A percentile compares a stretch with the other conserved stretches of the same genome.
phyloP scores from a whole-genome alignment of 805 yeast species.

The Ogataea neopini region DNA sequence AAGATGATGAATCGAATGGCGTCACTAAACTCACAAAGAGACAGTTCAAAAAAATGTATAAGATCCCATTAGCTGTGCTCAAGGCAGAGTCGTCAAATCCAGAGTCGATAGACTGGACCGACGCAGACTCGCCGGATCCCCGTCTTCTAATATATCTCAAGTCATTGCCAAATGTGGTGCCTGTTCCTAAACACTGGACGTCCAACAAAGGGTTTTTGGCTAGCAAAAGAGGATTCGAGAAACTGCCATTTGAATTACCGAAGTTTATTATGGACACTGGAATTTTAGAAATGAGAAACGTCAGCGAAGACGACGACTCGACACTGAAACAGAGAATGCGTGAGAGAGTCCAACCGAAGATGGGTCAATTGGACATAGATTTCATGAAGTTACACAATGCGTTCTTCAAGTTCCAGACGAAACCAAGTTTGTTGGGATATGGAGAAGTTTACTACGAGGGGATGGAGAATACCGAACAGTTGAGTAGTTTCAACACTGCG shows the following conservation, averaged over 20 bases:
- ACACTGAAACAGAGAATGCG: constrained; percentile 72
- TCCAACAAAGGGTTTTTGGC: constrained; percentile 72
- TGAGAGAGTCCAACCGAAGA: constrained; percentile 84
- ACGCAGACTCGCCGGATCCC: constrained; percentile 84
- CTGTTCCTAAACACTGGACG: constrained; percentile 86
- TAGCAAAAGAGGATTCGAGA: constrained; percentile 63
- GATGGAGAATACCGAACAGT: constrained; percentile 37
- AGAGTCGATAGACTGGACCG: constrained; percentile 81
- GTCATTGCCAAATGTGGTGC: constrained; percentile 62
- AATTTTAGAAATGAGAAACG: constrained; percentile 80
- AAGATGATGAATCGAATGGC: constrained; percentile 22
- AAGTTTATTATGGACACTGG: constrained; percentile 79
- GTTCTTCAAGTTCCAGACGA: constrained; percentile 77
- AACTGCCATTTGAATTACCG: constrained; percentile 76
- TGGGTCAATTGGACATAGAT: constrained; percentile 85
- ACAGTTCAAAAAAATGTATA: constrained; percentile 51
- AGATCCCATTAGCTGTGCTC: constrained; percentile 65
- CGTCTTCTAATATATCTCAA: constrained; percentile 63
- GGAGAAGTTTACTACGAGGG: constrained; percentile 87
- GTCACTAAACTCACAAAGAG: constrained; percentile 42
- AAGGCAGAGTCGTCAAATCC: constrained; percentile 66
- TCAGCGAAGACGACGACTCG: constrained; percentile 50
- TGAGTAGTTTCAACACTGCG: constrained; percentile 38
- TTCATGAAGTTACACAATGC: constrained; percentile 81
- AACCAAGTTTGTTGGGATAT: constrained; percentile 63